Percentiles rank a stretch among this genome's conserved stretches.
phyloP scores from a whole-genome alignment of 2,329 filamentous ascomycete species.

The Botrytis elliptica region DNA sequence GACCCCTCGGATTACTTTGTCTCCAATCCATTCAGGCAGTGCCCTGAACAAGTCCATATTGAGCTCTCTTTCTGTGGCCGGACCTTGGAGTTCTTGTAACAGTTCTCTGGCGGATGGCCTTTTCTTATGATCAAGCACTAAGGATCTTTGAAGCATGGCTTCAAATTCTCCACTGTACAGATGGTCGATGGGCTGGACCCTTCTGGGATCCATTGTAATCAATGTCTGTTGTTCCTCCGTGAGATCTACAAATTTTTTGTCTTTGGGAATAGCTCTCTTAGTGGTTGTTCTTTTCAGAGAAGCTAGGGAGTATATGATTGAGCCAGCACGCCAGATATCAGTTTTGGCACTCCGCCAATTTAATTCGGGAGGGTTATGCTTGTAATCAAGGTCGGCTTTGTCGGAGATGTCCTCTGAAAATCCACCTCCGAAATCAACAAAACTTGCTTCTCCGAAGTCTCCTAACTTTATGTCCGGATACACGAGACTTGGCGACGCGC shows the following conservation, averaged over 20 bases:
- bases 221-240: not conserved
- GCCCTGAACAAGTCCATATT: not conserved
- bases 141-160: not conserved
- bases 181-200: not conserved
- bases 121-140: not conserved
- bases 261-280: not conserved
- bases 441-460: not conserved
- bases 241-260: not conserved
- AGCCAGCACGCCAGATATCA: slow-evolving; percentile 9
- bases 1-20: no score
- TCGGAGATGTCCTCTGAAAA: not conserved
- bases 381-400: not conserved
- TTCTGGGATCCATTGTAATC: not conserved
- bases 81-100: not conserved
- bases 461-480: slow-evolving; percentile 8
- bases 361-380: not conserved
- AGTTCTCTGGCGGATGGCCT: slow-evolving; percentile 6
- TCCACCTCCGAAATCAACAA: not conserved
- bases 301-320: not conserved
- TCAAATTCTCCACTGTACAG: slow-evolving; percentile 1
- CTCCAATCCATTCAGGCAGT: slow-evolving; percentile 1
- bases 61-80: not conserved
- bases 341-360: slow-evolving; percentile 2
- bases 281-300: not conserved
- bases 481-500: not conserved